A percentile compares a stretch with the other conserved stretches of the same genome.
Evolutionary conservation across 2,329 filamentous ascomycete species (phyloP).

Genomic region (Kalmusia sp.): DNA sequence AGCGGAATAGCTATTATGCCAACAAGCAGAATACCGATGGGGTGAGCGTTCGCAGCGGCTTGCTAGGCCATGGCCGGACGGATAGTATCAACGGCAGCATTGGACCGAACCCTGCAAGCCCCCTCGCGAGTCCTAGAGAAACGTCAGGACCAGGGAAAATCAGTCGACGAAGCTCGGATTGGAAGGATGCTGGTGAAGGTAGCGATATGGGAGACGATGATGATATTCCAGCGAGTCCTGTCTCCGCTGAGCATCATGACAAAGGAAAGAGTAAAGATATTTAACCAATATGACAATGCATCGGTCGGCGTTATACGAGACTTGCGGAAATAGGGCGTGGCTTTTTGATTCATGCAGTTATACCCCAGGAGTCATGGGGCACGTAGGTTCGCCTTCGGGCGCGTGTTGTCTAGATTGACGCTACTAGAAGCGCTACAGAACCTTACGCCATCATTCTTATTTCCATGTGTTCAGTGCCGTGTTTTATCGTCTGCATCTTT

Average conservation of each 20-base stretch:
- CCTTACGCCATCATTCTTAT: not conserved
- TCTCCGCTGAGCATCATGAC: conserved; percentile 16
- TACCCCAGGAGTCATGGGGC: conserved; percentile 15
- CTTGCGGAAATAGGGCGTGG: not conserved
- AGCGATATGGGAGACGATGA: conserved; percentile 35
- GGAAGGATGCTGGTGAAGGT: conserved; percentile 41
- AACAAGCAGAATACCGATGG: conserved; percentile 67
- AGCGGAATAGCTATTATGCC: conserved; percentile 82
- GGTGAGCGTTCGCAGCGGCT: conserved; percentile 78
- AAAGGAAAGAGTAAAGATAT: conserved; percentile 19
- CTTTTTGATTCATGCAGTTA: conserved; percentile 13
- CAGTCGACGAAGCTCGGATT: conserved; percentile 44
- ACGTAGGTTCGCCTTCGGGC: not conserved
- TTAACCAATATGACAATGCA: conserved; percentile 1
- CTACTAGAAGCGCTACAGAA: not conserved
- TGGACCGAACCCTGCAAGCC: conserved; percentile 61
- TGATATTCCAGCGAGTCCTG: conserved; percentile 17
- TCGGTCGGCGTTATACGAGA: conserved; percentile 1
- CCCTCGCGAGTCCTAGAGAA: conserved; percentile 63
- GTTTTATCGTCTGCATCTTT: too few species aligned
- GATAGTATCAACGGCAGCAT: conserved; percentile 85
- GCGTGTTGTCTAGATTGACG: not conserved
- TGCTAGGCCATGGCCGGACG: conserved; percentile 77
- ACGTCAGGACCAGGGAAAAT: conserved; percentile 38
- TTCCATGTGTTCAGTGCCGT: not conserved